phyloP scores from a whole-genome alignment of 345 rosid species.

The Nephelium lappaceum region DNA sequence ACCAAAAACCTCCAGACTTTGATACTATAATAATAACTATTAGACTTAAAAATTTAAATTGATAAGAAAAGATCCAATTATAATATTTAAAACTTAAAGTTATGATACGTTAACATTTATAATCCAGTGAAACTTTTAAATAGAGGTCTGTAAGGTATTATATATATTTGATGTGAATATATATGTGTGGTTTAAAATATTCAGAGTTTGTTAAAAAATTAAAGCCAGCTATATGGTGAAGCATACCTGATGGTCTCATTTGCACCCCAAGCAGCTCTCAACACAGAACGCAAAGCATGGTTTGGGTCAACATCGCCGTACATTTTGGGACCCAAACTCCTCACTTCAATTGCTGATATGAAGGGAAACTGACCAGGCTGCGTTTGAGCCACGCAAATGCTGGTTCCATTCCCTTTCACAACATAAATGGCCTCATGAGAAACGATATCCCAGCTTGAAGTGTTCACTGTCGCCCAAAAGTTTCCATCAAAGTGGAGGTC shows the following conservation, averaged over 20 bases:
- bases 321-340: conserved; percentile 25
- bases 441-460: conserved; percentile 2
- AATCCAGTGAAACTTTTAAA: too few relatives aligned
- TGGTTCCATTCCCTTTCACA: conserved; percentile 10
- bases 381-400: conserved; percentile 36
- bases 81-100: too few relatives aligned
- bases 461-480: conserved; percentile 25
- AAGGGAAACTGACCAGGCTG: conserved; percentile 32
- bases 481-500: conserved; percentile 32
- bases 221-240: not conserved
- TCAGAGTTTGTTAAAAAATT: too few relatives aligned
- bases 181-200: too few relatives aligned
- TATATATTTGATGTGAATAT: too few relatives aligned
- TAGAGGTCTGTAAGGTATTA: too few relatives aligned
- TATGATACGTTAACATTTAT: too few relatives aligned
- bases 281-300: conserved; percentile 13
- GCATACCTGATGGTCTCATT: not conserved
- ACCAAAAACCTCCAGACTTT: too few relatives aligned
- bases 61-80: too few relatives aligned
- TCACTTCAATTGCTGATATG: conserved; percentile 31
- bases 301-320: conserved; percentile 1
- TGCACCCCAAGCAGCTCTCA: conserved; percentile 19
- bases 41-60: too few relatives aligned
- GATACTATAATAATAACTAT: too few relatives aligned
- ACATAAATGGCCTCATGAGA: conserved; percentile 21